Evolutionary conservation across 805 yeast genomes (phyloP).

Genomic region (Zygoascus biomembranicola): DNA sequence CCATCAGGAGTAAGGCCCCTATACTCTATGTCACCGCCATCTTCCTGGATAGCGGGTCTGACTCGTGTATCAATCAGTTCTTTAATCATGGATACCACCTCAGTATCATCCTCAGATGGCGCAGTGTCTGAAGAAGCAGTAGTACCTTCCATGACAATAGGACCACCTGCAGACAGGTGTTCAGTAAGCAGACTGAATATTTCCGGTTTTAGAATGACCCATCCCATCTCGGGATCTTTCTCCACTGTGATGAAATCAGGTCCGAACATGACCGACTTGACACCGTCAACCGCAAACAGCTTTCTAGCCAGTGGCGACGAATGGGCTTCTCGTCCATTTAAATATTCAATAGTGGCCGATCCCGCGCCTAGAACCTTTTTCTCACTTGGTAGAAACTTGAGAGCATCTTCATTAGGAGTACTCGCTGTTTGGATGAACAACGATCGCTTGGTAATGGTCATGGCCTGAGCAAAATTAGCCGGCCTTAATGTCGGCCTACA

Average conservation of each 20-base stretch:
- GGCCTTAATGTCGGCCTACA: too few relatives aligned
- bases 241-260: conserved; percentile 77
- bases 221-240: conserved; percentile 47
- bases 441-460: conserved; percentile 3
- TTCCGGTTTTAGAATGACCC: conserved; percentile 67
- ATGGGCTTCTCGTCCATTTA: conserved; percentile 66
- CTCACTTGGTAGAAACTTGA: conserved; percentile 74
- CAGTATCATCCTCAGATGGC: conserved; percentile 61
- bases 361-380: conserved; percentile 50
- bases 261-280: conserved; percentile 71
- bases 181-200: conserved; percentile 44
- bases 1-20: conserved; percentile 85
- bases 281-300: conserved; percentile 68
- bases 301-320: conserved; percentile 71
- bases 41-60: conserved; percentile 96
- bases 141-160: conserved; percentile 38
- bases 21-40: conserved; percentile 94
- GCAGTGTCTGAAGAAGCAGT: conserved; percentile 27
- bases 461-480: background rate
- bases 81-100: conserved; percentile 79
- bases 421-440: conserved; percentile 64
- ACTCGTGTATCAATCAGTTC: conserved; percentile 91
- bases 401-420: conserved; percentile 81
- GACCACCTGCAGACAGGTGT: conserved; percentile 38
- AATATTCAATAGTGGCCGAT: conserved; percentile 53